Evolutionary conservation across 257 asterid species (phyloP).

Genomic region (Euphrasia confusa): DNA sequence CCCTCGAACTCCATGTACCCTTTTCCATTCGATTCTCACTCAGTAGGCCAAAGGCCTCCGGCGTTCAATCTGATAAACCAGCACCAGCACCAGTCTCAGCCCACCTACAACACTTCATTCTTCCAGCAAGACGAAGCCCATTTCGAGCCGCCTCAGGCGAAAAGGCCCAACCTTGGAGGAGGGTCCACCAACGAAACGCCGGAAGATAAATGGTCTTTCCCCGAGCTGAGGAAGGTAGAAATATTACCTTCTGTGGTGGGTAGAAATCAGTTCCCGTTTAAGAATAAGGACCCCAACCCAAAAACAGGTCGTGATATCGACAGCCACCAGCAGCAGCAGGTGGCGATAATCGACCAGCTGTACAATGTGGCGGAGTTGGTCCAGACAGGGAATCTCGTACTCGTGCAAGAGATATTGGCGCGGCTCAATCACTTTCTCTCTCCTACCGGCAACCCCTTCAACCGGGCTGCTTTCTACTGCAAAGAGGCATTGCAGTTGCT

Average conservation of each 20-base stretch:
- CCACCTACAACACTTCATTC: constrained; percentile 33
- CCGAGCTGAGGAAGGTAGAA: constrained; percentile 49
- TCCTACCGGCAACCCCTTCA: constrained; percentile 87
- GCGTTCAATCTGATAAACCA: constrained; percentile 44
- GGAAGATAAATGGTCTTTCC: neutral
- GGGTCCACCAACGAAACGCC: neutral
- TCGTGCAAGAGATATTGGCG: constrained; percentile 99
- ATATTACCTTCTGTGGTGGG: constrained; percentile 25
- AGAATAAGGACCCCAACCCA: neutral
- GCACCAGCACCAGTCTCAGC: constrained; percentile 30
- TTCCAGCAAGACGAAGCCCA: constrained; percentile 45
- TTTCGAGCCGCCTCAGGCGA: constrained; percentile 30
- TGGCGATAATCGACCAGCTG: constrained; percentile 55
- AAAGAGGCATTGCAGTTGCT: constrained; percentile 78
- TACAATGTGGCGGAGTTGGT: constrained; percentile 78
- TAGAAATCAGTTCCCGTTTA: constrained; percentile 32
- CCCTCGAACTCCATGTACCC: neutral
- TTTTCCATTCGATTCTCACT: constrained; percentile 35
- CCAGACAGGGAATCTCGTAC: constrained; percentile 74
- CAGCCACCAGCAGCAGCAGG: constrained; percentile 21
- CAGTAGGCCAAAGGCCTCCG: constrained; percentile 49
- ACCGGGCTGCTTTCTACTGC: constrained; percentile 84
- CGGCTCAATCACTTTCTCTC: constrained; percentile 99
- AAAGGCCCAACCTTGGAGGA: neutral
- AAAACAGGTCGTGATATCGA: constrained; percentile 42